Conservation (phyloP, 495 filamentous ascomycete genomes). For the Choiromyces venosus region DNA sequence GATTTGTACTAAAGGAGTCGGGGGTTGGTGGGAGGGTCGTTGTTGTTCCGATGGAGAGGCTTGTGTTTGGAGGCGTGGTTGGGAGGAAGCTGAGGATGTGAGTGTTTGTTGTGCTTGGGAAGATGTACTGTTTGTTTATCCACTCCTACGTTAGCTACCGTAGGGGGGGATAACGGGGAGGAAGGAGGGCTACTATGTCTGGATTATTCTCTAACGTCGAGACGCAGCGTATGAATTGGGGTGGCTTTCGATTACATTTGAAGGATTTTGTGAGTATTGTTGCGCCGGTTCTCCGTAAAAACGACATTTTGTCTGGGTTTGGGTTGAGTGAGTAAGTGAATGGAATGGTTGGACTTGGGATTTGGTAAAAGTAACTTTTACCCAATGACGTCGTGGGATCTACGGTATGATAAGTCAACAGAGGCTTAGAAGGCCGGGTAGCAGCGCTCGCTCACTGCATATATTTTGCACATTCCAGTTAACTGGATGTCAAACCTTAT, state of each 20-base stretch:
- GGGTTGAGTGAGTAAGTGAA: not conserved
- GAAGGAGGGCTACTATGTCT: conserved; percentile 47
- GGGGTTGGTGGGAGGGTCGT: conserved; percentile 69
- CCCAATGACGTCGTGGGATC: not conserved
- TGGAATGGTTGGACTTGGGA: not conserved
- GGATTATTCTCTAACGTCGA: conserved; percentile 55
- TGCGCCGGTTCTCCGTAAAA: not conserved
- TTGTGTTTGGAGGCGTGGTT: conserved; percentile 61
- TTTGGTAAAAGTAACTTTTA: not conserved
- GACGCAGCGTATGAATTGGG: conserved; percentile 30
- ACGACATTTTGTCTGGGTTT: not conserved
- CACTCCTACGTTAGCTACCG: conserved; percentile 35
- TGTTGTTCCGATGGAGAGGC: conserved; percentile 70
- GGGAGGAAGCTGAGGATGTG: conserved; percentile 63
- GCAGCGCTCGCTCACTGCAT: not conserved
- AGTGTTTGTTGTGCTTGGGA: conserved; percentile 50
- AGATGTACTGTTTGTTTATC: conserved; percentile 61
- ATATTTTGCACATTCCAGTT: not conserved
- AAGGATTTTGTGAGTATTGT: not conserved
- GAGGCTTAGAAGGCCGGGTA: not conserved
- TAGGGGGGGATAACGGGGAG: conserved; percentile 31
- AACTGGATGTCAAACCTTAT: not conserved
- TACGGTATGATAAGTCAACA: not conserved
- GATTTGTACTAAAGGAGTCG: conserved; percentile 70
- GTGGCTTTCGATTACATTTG: not conserved